Evolutionary conservation across 2,329 filamentous ascomycete species (phyloP), one percentile per base, ranked within the genome.

Genomic region (Herpotrichia juniperi): DNA sequence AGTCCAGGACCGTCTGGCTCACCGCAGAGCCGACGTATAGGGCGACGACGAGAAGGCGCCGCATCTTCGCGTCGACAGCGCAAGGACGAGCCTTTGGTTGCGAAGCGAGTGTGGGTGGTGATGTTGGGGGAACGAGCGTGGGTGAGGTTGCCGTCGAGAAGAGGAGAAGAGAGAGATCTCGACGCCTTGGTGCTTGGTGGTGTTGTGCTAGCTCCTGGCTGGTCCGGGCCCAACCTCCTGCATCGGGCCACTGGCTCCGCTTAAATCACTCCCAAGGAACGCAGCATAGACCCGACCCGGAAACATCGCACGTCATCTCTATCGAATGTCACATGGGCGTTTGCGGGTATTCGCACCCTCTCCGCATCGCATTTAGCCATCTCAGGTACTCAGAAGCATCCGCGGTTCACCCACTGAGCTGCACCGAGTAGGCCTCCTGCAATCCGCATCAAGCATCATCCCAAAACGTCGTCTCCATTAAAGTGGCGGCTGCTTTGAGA

Each of bases 1-100:
- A 69, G 59, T 61, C 55, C 39, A 63, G 51, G n/a, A 59, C 57
- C 26, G 30, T 43, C 48, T 58, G 25, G 8, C 31, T 21, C 24
- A 37, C 43, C 1, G 21, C 17, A 4, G 40, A 17, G 12, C 39
- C 35, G 6, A 21, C 34, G 19, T 39, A 31, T 10, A 46, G 12
- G 22, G 42, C n/a, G 26, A 50, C 26, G 25, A 50, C 24, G 11
- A 31, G 12, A 17, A 46, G 22, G 22, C 17, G 31, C 53, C 28
- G 48, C 53, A 52, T 55, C 12, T 4, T 55, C 16, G 28, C 44
- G 17, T 48, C 22, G 24, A 35, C 31, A n/a, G 28, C 17, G 39
- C 39, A n/a, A 42, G 21, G 6, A 30, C 16, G 43, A 17, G 10
- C 22, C 11, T 14, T 24, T 14, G 16, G 12, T 3, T 9, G 31